These are phyloP conservation scores for Hippophae rhamnoides DNA, from an alignment of 306 rosid species.

Conservation along the genomic window DNA sequence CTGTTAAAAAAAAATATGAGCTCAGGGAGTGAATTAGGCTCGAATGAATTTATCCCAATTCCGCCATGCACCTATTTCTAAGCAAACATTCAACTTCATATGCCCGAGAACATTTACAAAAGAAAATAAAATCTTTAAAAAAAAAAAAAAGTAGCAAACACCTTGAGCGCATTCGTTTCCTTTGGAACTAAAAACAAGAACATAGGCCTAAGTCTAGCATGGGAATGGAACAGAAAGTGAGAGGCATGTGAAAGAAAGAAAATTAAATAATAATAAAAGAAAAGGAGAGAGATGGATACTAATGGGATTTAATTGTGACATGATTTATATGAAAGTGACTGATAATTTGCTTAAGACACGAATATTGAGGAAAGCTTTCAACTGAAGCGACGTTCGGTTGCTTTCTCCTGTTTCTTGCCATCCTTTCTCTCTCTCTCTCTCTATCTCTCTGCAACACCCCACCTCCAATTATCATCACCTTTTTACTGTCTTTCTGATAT, in stretches of 20 bases:
- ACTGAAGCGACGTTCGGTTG: slow-evolving; percentile 15
- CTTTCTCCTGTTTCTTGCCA: not conserved
- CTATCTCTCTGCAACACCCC: not conserved
- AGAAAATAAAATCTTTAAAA: too few species aligned
- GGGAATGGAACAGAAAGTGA: not conserved
- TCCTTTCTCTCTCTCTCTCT: not conserved
- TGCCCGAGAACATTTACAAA: too few species aligned
- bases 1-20: too few species aligned
- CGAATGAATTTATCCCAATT: too few species aligned
- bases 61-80: too few species aligned
- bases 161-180: too few species aligned
- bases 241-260: not conserved
- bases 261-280: not conserved
- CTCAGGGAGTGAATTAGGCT: too few species aligned
- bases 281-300: not conserved
- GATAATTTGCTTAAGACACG: slow-evolving; percentile 5
- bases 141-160: too few species aligned
- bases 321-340: slow-evolving; percentile 22
- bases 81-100: too few species aligned
- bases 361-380: slow-evolving; percentile 21
- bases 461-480: not conserved
- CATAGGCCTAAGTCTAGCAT: not conserved
- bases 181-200: too few species aligned
- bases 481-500: not conserved
- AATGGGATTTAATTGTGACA: not conserved